Conservation (phyloP, 2,329 filamentous ascomycete species). For the Chaetothyriales sp. region DNA sequence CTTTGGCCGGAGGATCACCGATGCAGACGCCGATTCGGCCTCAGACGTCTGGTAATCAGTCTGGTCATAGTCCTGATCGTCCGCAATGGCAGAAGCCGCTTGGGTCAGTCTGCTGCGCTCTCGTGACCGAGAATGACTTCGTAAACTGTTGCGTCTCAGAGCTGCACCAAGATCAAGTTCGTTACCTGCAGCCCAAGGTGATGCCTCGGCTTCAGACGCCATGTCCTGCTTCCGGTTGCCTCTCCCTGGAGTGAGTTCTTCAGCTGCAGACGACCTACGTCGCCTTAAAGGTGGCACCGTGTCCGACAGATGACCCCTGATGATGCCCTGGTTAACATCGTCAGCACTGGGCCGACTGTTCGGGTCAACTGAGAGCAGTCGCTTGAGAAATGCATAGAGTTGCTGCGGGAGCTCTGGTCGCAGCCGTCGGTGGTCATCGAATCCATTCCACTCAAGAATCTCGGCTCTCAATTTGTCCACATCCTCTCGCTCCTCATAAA, state of each 20-base stretch:
- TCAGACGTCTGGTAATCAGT: not conserved
- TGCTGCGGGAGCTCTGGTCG: slow-evolving; percentile 72
- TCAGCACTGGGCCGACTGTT: slow-evolving; percentile 64
- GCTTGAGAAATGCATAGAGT: slow-evolving; percentile 71
- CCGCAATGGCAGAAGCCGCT: not conserved
- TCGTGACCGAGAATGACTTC: not conserved
- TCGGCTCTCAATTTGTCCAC: slow-evolving; percentile 71
- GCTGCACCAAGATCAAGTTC: not conserved
- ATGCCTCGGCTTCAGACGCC: slow-evolving; percentile 9
- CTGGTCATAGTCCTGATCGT: slow-evolving; percentile 1
- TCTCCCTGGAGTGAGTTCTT: slow-evolving; percentile 14
- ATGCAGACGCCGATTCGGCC: not conserved
- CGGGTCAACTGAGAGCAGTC: slow-evolving; percentile 63
- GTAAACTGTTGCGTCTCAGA: not conserved
- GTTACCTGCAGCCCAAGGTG: slow-evolving; percentile 1
- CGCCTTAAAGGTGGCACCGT: slow-evolving; percentile 6
- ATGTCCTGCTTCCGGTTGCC: slow-evolving; percentile 14
- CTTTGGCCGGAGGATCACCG: slow-evolving; percentile 6
- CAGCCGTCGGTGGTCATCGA: slow-evolving; percentile 58
- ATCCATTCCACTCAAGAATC: slow-evolving; percentile 75
- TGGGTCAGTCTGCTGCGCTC: not conserved
- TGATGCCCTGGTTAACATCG: slow-evolving; percentile 68
- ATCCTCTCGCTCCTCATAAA: slow-evolving; percentile 86
- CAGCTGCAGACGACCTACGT: slow-evolving; percentile 1
- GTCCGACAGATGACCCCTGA: slow-evolving; percentile 37